Evolutionary conservation across 2,329 filamentous ascomycete species (phyloP), one percentile per base, ranked within the genome.

Genomic region (Penicillium corylophilum): DNA sequence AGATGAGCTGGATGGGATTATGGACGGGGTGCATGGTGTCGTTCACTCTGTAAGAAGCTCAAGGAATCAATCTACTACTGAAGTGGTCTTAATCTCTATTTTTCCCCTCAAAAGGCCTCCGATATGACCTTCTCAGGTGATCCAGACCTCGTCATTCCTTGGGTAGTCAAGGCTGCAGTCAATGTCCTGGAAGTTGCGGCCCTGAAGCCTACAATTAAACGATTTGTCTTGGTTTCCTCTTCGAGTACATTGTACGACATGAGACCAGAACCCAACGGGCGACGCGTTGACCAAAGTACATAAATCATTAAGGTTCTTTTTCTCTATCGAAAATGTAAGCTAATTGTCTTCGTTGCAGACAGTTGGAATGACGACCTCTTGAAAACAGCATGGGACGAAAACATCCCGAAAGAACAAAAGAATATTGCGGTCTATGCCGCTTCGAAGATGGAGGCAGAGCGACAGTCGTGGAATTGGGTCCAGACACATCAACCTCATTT

Each of bases 371-470:
- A 54, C 22, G 33, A 40, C 23, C 20, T 69, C 0, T 49, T 78
- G 4, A 50, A 69, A 20, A 55, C 65, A 5, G 73, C 72, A 5
- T 73, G 70, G 68, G 66, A 55, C 24, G 48, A 54, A 29, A 39
- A 41, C 57, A 31, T 63, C 60, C 46, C 61, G 66, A 26, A 65
- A 65, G 10, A 68, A 64, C 18, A 8, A 26, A 50, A 22, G 33
- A 9, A 13, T 40, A 10, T 51, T 8, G 42, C 28, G 12, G 49
- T 63, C 5, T 61, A 63, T 23, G 65, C 68, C 0, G 78, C 77
- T 1, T 72, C 71, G 44, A 82, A 82, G 56, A 73, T 69, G 0
- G 70, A 76, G 52, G 71, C 68, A 0, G 79, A 82, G 61, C 71
- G 72, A 24, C 71, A 71, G 6, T 62, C 77, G 12, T 79, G 77